Base-by-base conservation (phyloP, 2,329 filamentous ascomycete genomes). In the Lojkania enalia region DNA sequence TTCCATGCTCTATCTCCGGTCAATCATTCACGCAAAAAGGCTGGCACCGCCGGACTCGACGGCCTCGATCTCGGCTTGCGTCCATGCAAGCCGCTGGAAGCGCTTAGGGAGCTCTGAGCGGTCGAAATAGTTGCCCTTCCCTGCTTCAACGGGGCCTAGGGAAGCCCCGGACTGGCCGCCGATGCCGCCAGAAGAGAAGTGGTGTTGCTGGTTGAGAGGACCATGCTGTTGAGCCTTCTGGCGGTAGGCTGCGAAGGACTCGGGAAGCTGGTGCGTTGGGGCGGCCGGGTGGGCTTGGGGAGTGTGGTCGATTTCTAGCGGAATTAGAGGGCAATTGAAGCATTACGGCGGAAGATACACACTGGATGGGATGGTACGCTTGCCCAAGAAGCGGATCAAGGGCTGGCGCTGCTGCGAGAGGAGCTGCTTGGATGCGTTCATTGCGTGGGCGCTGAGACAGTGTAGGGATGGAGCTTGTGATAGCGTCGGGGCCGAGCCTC, bases 41-140 rank as follows among this genome's bases (percentile, higher is more conserved):
- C 81, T 86, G 23, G 92, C 94, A 45, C 94, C 94, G 43, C 91
- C 94, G 44, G 89, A 94, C 82, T 96, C 90, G 64, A 99, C 82
- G 16, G 90, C 91, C 71, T 97, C 94, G 49, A 99, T 99, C 81
- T 99, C 94, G 32, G 85, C 84, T 58, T 85, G 73, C 27, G 82
- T 85, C 74, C 91, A 87, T 11, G 83, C 80, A 37, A 82, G 76
- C 54, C 90, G 82, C 64, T 85, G 83, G 81, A 96, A 99, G 61
- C 92, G 83, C 52, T 77, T 69, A 14, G 94, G 92, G 18, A 99
- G 84, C 74, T 99, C 88, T 58, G 83, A 88, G 59, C 90, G 84
- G 72, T 97, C 94, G 68, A 96, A 96, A 72, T 80, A 90, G 70
- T 89, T 76, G 58, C 92, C 92, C 62, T 83, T 73, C 48, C 80